phyloP scores from a whole-genome alignment of 1,284 basidiomycete genomes.

The Moesziomyces sp. region DNA sequence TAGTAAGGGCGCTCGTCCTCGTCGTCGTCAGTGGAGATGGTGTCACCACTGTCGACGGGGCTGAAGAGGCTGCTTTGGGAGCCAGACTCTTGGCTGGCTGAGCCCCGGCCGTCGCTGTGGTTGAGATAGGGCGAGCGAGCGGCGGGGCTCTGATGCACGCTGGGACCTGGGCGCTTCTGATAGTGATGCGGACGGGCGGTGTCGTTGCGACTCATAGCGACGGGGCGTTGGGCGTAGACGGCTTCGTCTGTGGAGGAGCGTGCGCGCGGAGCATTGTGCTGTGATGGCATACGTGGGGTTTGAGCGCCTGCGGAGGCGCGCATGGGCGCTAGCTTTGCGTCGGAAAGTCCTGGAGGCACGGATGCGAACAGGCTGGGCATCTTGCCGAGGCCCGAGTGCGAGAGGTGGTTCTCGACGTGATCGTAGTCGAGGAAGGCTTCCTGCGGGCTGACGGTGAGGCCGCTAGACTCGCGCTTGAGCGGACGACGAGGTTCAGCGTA shows the following conservation, averaged over 20 bases:
- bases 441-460: conserved; percentile 61
- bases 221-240: conserved; percentile 17
- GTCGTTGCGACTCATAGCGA: conserved; percentile 44
- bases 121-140: conserved; percentile 26
- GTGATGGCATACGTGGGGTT: conserved; percentile 25
- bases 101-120: conserved; percentile 28
- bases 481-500: conserved; percentile 23
- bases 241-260: conserved; percentile 21
- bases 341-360: conserved; percentile 41
- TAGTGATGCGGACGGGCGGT: conserved; percentile 48
- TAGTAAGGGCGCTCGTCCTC: conserved; percentile 55
- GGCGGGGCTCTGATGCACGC: conserved; percentile 28
- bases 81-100: conserved; percentile 37
- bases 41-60: conserved; percentile 48
- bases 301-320: conserved; percentile 12
- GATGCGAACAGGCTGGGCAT: conserved; percentile 49
- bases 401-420: conserved; percentile 43
- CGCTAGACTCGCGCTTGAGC: conserved; percentile 51
- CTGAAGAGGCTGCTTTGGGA: conserved; percentile 53
- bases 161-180: conserved; percentile 37
- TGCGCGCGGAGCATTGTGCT: conserved; percentile 15
- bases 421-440: conserved; percentile 59
- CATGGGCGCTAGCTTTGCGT: conserved; percentile 19
- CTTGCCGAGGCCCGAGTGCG: conserved; percentile 44
- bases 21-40: conserved; percentile 55